phyloP scores from a whole-genome alignment of 306 rosid species.

The Citrullus mucosospermus region DNA sequence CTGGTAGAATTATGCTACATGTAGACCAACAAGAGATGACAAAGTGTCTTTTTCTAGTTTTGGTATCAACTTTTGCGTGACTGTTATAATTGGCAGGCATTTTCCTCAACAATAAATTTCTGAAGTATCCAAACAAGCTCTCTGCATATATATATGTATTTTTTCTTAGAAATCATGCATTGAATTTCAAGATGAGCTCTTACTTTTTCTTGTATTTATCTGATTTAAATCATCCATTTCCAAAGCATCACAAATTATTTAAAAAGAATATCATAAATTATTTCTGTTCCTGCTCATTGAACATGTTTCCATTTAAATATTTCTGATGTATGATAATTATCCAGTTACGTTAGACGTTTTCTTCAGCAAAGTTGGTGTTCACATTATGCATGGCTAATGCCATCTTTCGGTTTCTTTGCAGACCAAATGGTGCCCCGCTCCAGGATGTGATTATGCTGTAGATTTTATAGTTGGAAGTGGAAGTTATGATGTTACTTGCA shows the following conservation, averaged over 20 bases:
- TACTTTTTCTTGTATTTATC: not conserved
- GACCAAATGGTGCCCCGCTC: slow-evolving; percentile 98
- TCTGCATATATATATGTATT: not conserved
- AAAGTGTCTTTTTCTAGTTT: not conserved
- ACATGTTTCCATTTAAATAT: not conserved
- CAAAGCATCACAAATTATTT: not conserved
- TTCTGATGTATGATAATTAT: not conserved
- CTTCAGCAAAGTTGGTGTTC: not conserved
- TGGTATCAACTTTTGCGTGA: not conserved
- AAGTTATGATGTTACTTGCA: slow-evolving; percentile 86
- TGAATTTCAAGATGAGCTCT: not conserved
- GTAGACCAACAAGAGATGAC: not conserved
- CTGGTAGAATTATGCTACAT: no score
- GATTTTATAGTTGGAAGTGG: slow-evolving; percentile 74
- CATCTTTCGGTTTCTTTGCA: slow-evolving; percentile 8
- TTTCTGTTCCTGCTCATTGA: slow-evolving; percentile 1
- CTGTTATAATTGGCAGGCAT: no score
- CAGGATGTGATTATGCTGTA: slow-evolving; percentile 88
- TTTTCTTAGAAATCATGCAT: not conserved
- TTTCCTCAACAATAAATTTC: no score
- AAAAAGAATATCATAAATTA: not conserved
- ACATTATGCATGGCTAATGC: not conserved
- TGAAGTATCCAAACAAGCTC: not conserved
- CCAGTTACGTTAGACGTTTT: not conserved
- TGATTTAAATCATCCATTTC: not conserved